Conservation (phyloP, 108 stramenopile genomes). For the Pseudonitzschia pungens region DNA sequence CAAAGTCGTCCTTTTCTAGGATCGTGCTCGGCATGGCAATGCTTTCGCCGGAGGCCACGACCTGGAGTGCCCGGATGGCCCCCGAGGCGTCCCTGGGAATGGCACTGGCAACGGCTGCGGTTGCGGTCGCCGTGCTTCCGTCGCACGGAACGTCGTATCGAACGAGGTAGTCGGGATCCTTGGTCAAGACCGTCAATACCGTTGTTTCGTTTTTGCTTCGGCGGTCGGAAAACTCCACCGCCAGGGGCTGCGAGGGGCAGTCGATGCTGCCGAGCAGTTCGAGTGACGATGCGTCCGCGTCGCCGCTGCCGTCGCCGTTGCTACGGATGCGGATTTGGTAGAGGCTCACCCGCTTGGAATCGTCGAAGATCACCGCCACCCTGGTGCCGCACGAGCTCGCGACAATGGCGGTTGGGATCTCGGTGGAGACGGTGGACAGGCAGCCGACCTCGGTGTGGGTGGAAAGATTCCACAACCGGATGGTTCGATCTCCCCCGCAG, state of each 20-base stretch:
- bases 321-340: slow-evolving; percentile 7
- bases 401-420: slow-evolving; percentile 40
- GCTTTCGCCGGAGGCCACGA: slow-evolving; percentile 15
- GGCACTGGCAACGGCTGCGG: slow-evolving; percentile 1
- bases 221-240: neutral
- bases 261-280: slow-evolving; percentile 23
- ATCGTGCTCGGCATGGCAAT: slow-evolving; percentile 56
- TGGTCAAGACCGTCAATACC: slow-evolving; percentile 44
- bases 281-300: slow-evolving; percentile 42
- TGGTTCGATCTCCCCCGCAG: slow-evolving; percentile 68
- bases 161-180: slow-evolving; percentile 52
- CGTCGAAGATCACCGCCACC: slow-evolving; percentile 46
- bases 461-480: slow-evolving; percentile 70
- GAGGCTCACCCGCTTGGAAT: slow-evolving; percentile 38
- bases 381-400: slow-evolving; percentile 10
- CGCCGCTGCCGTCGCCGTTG: slow-evolving; percentile 28
- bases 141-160: slow-evolving; percentile 25
- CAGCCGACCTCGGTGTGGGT: slow-evolving; percentile 40
- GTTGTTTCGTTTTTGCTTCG: neutral
- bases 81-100: slow-evolving; percentile 17
- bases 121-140: slow-evolving; percentile 17
- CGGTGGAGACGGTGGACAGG: slow-evolving; percentile 15
- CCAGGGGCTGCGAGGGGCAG: neutral
- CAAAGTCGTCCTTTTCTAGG: slow-evolving; percentile 55
- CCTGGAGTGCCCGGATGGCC: slow-evolving; percentile 4